phyloP scores from a whole-genome alignment of 1,284 basidiomycete genomes.

The Malassezia furfur region DNA sequence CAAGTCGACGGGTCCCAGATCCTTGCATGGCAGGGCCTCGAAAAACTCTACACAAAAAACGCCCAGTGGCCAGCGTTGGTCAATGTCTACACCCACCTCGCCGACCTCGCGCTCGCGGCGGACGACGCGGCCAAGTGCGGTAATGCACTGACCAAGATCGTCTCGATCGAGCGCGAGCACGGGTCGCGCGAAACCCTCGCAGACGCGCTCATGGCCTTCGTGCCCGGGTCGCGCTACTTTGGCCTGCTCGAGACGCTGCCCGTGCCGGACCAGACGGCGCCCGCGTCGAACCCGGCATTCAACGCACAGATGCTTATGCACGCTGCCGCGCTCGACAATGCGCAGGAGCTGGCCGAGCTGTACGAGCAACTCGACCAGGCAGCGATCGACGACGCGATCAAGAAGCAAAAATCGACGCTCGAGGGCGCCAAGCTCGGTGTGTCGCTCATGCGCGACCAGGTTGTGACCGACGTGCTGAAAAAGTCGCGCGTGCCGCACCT shows the following conservation, averaged over 20 bases:
- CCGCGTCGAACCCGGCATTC: slow-evolving; percentile 46
- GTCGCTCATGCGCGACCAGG: slow-evolving; percentile 25
- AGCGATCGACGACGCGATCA: slow-evolving; percentile 29
- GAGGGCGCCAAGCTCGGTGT: slow-evolving; percentile 34
- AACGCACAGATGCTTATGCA: slow-evolving; percentile 60
- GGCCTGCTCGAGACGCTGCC: slow-evolving; percentile 61
- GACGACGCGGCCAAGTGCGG: slow-evolving; percentile 67
- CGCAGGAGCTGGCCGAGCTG: slow-evolving; percentile 32
- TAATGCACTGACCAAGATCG: slow-evolving; percentile 64
- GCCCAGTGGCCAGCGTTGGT: slow-evolving; percentile 42
- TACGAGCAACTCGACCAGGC: slow-evolving; percentile 28
- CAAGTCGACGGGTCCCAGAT: slow-evolving; percentile 37
- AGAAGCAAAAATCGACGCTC: slow-evolving; percentile 33
- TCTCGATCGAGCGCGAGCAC: slow-evolving; percentile 59
- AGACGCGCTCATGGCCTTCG: slow-evolving; percentile 58
- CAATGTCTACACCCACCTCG: slow-evolving; percentile 33
- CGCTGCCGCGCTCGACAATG: slow-evolving; percentile 49
- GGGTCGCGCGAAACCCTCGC: slow-evolving; percentile 49
- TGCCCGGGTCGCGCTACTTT: slow-evolving; percentile 67
- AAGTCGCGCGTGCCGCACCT: slow-evolving; percentile 27
- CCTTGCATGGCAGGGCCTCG: slow-evolving; percentile 50
- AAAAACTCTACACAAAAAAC: slow-evolving; percentile 47
- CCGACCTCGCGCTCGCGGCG: slow-evolving; percentile 26
- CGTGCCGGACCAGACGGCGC: slow-evolving; percentile 65
- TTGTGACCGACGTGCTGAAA: slow-evolving; percentile 24